These are phyloP conservation scores for Petunia secreta DNA, from an alignment of 257 asterid genomes.

Conservation along the genomic window DNA sequence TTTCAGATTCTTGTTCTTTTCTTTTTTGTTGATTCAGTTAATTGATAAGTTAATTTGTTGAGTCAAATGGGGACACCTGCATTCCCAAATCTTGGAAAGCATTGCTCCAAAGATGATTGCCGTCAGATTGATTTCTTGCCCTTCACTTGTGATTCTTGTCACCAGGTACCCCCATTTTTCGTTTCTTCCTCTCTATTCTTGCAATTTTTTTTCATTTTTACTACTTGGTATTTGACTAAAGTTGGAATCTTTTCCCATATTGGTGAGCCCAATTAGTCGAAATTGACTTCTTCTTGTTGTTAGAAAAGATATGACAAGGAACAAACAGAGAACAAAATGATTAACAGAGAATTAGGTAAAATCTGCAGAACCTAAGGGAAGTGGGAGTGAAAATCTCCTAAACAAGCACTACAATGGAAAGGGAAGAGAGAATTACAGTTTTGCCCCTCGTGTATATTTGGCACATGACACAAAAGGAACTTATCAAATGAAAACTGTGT, in stretches of 20 bases:
- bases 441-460: no score
- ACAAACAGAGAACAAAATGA: no score
- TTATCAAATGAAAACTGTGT: no score
- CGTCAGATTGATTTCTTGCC: conserved; percentile 92
- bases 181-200: background rate
- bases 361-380: no score
- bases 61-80: conserved; percentile 88
- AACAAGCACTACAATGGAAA: no score
- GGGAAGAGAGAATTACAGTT: no score
- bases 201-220: background rate
- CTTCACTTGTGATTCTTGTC: conserved; percentile 91
- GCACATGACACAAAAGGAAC: no score
- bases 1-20: background rate
- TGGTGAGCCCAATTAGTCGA: background rate
- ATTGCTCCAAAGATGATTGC: conserved; percentile 83
- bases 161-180: conserved; percentile 43
- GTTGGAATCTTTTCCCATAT: background rate
- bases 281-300: background rate
- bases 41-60: background rate
- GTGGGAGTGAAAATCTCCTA: no score
- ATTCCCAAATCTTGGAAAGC: conserved; percentile 84
- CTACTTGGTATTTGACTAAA: background rate
- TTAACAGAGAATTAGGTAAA: no score
- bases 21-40: background rate
- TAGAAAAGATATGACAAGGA: no score